A percentile compares a stretch with the other conserved stretches of the same genome.
These are phyloP conservation scores for Coriaria nepalensis DNA, from an alignment of 306 rosid genomes.

Conservation along the genomic window DNA sequence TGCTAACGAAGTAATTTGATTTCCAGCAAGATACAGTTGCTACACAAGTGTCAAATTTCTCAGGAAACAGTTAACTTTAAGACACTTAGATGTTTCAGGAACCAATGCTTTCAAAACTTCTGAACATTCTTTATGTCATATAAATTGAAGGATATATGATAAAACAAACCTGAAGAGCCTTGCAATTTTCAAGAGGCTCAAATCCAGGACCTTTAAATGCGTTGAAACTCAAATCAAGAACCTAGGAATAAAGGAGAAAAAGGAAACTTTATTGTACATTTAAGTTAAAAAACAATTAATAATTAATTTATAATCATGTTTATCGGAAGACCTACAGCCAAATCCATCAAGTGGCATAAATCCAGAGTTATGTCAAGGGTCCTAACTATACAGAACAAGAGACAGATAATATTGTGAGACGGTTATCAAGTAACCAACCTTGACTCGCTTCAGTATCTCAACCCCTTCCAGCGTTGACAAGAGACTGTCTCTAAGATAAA, in stretches of 20 bases:
- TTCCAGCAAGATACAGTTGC: constrained; percentile 99
- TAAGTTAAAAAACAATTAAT: background rate
- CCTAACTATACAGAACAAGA: background rate
- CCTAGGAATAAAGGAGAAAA: constrained; percentile 36
- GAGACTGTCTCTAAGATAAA: constrained; percentile 92
- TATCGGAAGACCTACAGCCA: too few relatives aligned
- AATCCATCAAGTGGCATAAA: too few relatives aligned
- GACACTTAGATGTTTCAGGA: background rate
- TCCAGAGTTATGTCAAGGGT: too few relatives aligned
- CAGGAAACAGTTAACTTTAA: constrained; percentile 5
- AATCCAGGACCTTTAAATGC: constrained; percentile 97
- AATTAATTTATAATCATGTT: background rate
- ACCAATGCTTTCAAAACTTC: too few relatives aligned
- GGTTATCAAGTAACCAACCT: constrained; percentile 36
- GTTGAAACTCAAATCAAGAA: constrained; percentile 97
- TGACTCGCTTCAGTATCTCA: constrained; percentile 77
- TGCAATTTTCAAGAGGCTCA: constrained; percentile 94
- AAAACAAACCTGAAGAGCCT: constrained; percentile 67
- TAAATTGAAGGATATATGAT: constrained; percentile 11
- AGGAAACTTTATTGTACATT: constrained; percentile 1
- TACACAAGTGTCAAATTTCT: constrained; percentile 21
- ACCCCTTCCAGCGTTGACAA: constrained; percentile 91
- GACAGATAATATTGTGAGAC: background rate
- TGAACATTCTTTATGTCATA: background rate
- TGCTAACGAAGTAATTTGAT: constrained; percentile 89